A percentile compares a stretch with the other conserved stretches of the same genome.
These are phyloP conservation scores for Penicillium manginii DNA, from an alignment of 495 filamentous ascomycete genomes.

Conservation along the genomic window DNA sequence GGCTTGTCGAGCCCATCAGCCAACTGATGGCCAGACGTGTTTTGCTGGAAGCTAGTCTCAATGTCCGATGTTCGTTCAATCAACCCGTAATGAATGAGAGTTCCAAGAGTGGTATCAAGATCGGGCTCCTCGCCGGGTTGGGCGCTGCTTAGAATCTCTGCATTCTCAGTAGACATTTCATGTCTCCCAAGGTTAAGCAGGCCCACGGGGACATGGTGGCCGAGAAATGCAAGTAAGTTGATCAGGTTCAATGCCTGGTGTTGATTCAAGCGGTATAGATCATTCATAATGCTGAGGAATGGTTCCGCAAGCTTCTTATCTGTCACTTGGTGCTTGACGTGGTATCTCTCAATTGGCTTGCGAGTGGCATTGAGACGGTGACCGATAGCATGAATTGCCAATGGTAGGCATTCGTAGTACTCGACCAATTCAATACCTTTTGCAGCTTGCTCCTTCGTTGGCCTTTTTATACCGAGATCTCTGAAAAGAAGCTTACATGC, in stretches of 20 bases:
- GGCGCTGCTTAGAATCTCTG: constrained; percentile 49
- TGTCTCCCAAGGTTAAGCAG: constrained; percentile 69
- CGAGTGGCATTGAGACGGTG: constrained; percentile 72
- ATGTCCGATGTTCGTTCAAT: constrained; percentile 58
- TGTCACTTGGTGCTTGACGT: constrained; percentile 65
- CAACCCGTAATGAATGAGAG: constrained; percentile 71
- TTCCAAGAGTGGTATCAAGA: constrained; percentile 68
- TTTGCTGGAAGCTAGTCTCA: constrained; percentile 47
- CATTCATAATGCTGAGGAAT: constrained; percentile 71
- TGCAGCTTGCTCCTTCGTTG: constrained; percentile 57
- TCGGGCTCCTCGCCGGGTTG: constrained; percentile 59
- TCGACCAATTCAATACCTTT: constrained; percentile 69
- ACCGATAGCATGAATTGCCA: constrained; percentile 80
- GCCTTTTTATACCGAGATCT: constrained; percentile 54
- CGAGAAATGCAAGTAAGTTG: constrained; percentile 73
- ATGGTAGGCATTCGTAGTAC: constrained; percentile 70
- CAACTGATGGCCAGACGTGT: constrained; percentile 30
- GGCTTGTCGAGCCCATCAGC: constrained; percentile 28
- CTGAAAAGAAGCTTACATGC: constrained; percentile 62
- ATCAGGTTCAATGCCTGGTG: constrained; percentile 72
- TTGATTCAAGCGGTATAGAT: constrained; percentile 62
- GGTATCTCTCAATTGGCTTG: constrained; percentile 71
- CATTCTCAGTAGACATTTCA: constrained; percentile 56
- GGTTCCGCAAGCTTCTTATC: constrained; percentile 70
- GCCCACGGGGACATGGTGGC: constrained; percentile 74